Percentiles rank a stretch among this genome's conserved stretches.
phyloP scores from a whole-genome alignment of 352 stramenopile genomes.

The Globisporangium paddicum region DNA sequence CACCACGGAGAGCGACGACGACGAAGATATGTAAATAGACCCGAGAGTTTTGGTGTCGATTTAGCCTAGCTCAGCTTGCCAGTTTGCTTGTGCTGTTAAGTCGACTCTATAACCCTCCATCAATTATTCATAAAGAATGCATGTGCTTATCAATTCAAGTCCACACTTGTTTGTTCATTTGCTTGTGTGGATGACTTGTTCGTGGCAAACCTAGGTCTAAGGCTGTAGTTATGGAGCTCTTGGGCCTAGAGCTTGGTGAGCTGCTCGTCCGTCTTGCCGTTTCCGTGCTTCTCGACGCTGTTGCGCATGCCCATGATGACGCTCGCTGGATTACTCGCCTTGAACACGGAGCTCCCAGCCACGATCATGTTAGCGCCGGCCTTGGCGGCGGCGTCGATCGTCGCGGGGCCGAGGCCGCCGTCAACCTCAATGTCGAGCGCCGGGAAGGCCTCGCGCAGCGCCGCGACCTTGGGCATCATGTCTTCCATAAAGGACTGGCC shows the following conservation, averaged over 20 bases:
- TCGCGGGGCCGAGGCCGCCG: conserved; percentile 91
- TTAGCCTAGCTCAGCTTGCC: not conserved
- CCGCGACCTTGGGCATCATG: conserved; percentile 94
- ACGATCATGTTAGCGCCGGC: conserved; percentile 98
- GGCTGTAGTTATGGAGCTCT: not conserved
- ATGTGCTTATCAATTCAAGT: conserved; percentile 8
- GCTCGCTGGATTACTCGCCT: conserved; percentile 50
- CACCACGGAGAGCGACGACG: conserved; percentile 23
- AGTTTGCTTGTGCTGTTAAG: not conserved
- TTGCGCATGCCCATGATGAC: conserved; percentile 81
- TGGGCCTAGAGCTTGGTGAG: conserved; percentile 42
- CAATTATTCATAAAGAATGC: conserved; percentile 19
- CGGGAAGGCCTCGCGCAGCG: conserved; percentile 89
- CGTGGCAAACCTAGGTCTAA: not conserved
- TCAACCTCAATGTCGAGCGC: conserved; percentile 97
- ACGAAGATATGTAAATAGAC: conserved; percentile 25
- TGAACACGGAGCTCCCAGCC: conserved; percentile 93
- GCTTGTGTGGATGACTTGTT: not conserved
- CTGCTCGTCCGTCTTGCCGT: conserved; percentile 64
- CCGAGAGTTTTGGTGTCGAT: not conserved
- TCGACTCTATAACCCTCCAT: not conserved
- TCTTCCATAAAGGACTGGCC: conserved; percentile 96
- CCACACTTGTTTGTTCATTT: not conserved
- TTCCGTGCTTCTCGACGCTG: conserved; percentile 77
- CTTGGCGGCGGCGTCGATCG: conserved; percentile 91